Percentiles rank a stretch among this genome's conserved stretches.
phyloP scores from a whole-genome alignment of 345 rosid species.

The Salix purpurea region DNA sequence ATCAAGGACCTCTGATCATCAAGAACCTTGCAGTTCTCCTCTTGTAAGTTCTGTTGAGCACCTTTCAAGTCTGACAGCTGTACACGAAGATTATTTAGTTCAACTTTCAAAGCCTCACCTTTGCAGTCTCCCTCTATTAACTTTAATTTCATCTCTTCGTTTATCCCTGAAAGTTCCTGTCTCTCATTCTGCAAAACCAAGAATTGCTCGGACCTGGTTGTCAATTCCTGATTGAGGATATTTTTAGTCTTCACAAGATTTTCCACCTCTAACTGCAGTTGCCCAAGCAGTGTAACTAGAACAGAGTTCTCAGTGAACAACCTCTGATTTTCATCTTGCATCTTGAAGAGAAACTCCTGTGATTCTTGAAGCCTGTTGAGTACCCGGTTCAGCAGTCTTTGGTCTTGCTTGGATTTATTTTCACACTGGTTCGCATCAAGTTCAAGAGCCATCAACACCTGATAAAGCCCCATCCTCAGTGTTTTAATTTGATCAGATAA shows the following conservation, averaged over 20 bases:
- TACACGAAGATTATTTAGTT: conserved; percentile 43
- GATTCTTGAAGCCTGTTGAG: conserved; percentile 47
- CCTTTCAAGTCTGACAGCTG: conserved; percentile 43
- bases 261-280: conserved; percentile 57
- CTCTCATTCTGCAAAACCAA: conserved; percentile 39
- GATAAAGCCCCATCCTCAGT: conserved; percentile 51
- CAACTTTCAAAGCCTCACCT: conserved; percentile 55
- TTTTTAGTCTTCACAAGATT: conserved; percentile 44
- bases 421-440: conserved; percentile 28
- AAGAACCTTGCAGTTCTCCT: conserved; percentile 44
- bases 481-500: conserved; percentile 44
- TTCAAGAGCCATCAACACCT: conserved; percentile 49
- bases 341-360: conserved; percentile 44
- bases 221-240: conserved; percentile 42
- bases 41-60: conserved; percentile 41
- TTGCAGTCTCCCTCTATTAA: conserved; percentile 45
- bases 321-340: conserved; percentile 55
- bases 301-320: conserved; percentile 52
- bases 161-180: conserved; percentile 34
- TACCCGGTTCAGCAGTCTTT: conserved; percentile 32
- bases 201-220: conserved; percentile 42
- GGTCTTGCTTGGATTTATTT: conserved; percentile 42
- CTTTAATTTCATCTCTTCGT: conserved; percentile 50
- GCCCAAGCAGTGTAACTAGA: conserved; percentile 55
- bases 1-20: conserved; percentile 47